Percentiles rank a stretch among this genome's conserved stretches.
Evolutionary conservation across 139 green algal species (phyloP).

Genomic region (Chlorella sp.): DNA sequence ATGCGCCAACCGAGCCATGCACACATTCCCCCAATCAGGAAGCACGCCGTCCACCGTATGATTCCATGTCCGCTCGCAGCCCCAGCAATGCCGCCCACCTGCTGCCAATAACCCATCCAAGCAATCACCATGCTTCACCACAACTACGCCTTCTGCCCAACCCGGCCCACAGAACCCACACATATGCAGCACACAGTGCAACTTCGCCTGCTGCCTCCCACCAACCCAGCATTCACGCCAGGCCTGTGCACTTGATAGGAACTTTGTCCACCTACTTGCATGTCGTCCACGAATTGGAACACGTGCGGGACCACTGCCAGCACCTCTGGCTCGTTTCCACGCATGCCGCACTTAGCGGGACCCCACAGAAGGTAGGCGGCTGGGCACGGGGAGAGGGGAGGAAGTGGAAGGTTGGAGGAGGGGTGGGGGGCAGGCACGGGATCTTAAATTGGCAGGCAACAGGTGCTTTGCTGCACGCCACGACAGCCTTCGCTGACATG

Average conservation of each 20-base stretch:
- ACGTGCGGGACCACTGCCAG: neutral
- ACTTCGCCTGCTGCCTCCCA: neutral
- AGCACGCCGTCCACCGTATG: too few relatives aligned
- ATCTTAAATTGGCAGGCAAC: neutral
- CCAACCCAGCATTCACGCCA: neutral
- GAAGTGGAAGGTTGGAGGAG: neutral
- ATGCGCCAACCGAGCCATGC: too few relatives aligned
- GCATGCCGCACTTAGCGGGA: neutral
- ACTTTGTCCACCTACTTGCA: neutral
- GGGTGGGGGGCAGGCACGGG: neutral
- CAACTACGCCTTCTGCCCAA: too few relatives aligned
- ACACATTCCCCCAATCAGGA: too few relatives aligned
- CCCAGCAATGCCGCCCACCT: too few relatives aligned
- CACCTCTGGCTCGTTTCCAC: neutral
- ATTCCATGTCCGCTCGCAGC: too few relatives aligned
- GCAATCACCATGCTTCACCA: too few relatives aligned
- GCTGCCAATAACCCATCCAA: too few relatives aligned
- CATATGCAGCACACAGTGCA: neutral
- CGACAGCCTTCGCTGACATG: neutral
- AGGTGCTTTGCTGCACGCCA: neutral
- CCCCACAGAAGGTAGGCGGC: constrained; percentile 17
- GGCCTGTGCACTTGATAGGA: neutral
- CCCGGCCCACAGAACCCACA: too few relatives aligned
- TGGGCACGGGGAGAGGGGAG: neutral
- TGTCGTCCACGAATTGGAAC: neutral